Percentiles rank a stretch among this genome's conserved stretches.
These are phyloP conservation scores for Exophiala sp. DNA, from an alignment of 2,329 filamentous ascomycete genomes.

Conservation along the genomic window DNA sequence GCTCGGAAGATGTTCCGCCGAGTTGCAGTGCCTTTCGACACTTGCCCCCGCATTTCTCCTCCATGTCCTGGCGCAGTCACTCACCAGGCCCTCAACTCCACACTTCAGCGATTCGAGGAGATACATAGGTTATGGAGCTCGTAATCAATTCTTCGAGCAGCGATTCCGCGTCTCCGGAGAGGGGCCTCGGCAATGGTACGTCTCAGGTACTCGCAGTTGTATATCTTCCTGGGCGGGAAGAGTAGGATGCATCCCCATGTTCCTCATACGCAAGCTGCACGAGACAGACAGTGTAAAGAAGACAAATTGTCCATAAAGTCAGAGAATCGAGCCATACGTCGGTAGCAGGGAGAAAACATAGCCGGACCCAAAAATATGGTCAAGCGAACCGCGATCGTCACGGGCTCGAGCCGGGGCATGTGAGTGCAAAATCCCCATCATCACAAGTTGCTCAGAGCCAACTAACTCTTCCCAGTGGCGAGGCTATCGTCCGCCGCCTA, in stretches of 20 bases:
- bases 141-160: no score
- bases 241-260: no score
- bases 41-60: slow-evolving; percentile 17
- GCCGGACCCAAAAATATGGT: slow-evolving; percentile 4
- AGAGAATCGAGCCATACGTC: no score
- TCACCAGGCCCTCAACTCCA: slow-evolving; percentile 10
- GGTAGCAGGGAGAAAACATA: not conserved
- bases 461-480: slow-evolving; percentile 23
- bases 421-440: slow-evolving; percentile 23
- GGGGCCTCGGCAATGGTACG: slow-evolving; percentile 12
- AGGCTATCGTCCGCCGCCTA: slow-evolving; percentile 55
- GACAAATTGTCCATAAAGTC: no score
- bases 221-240: not conserved
- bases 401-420: slow-evolving; percentile 41
- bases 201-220: not conserved
- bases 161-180: slow-evolving; percentile 20
- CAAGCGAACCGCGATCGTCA: slow-evolving; percentile 38
- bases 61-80: not conserved
- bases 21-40: slow-evolving; percentile 7
- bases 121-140: not conserved
- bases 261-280: no score
- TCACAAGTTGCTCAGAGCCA: not conserved
- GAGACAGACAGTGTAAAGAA: no score
- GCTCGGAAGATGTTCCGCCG: slow-evolving; percentile 3
- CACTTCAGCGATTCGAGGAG: slow-evolving; percentile 3